Evolutionary conservation across 768 basidiomycete species (phyloP).

Genomic region (Rhizopogon salebrosus): DNA sequence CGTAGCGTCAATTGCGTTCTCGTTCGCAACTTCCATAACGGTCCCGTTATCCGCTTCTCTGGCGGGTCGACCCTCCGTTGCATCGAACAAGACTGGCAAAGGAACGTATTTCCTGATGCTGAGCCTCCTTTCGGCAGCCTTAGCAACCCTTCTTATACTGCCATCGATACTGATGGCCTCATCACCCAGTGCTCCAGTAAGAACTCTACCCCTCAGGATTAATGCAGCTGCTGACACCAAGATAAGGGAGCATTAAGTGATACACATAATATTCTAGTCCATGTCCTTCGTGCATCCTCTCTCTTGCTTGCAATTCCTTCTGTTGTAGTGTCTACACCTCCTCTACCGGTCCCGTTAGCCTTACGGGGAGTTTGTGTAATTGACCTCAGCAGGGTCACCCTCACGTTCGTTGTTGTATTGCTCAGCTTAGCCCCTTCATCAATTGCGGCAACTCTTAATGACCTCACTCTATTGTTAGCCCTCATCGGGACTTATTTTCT

Average conservation of each 20-base stretch:
- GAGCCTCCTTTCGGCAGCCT: constrained; percentile 42
- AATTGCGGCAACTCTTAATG: constrained; percentile 37
- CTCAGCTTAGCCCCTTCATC: constrained; percentile 42
- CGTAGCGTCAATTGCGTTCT: constrained; percentile 48
- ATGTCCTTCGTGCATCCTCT: constrained; percentile 42
- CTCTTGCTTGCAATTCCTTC: constrained; percentile 58
- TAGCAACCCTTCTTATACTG: constrained; percentile 47
- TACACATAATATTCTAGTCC: constrained; percentile 7
- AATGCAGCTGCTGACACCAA: constrained; percentile 10
- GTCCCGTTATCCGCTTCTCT: constrained; percentile 62
- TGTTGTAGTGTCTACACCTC: constrained; percentile 50
- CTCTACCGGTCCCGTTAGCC: constrained; percentile 42
- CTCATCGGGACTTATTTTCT: constrained; percentile 57
- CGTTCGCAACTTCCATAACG: constrained; percentile 61
- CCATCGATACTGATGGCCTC: constrained; percentile 55
- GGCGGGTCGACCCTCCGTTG: constrained; percentile 27
- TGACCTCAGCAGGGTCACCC: constrained; percentile 41
- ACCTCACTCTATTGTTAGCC: constrained; percentile 44
- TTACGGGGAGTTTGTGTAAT: constrained; percentile 34
- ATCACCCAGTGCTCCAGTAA: constrained; percentile 36
- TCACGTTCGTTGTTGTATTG: constrained; percentile 35
- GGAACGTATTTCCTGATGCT: constrained; percentile 56
- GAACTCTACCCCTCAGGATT: constrained; percentile 22
- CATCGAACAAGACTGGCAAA: constrained; percentile 36
- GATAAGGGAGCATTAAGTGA: constrained; percentile 5